Base-by-base conservation (phyloP, 2,329 filamentous ascomycete species). In the Fusarium aywerte region DNA sequence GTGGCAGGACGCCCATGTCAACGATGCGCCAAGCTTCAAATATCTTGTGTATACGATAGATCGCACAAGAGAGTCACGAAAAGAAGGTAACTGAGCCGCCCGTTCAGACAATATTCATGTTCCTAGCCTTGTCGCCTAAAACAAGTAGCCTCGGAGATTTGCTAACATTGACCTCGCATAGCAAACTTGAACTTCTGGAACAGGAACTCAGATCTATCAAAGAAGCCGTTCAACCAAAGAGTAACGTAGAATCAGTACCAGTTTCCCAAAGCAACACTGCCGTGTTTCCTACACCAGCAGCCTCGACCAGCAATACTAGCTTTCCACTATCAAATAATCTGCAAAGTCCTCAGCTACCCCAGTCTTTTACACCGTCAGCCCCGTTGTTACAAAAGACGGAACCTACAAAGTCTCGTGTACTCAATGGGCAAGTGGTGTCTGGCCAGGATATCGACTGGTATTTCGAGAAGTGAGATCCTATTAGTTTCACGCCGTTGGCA, bases 361-460 rank as follows among this genome's bases (percentile, higher is more conserved):
- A 52, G 11, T 44, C 55, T 7, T 67, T 58, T 31, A 16, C 43
- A 20, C 51, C 53, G 13, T 33, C 58, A 38, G 35, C 39, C 2
- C 51, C 54, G 8, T 27, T 58, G 12, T 59, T 65, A 21, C 51
- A 68, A 32, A 75, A 75, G 50, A 56, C 67, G 16, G 74, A 74
- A 5, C 72, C 76, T 35, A 74, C 75, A 11, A 71, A 81, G 49
- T 75, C 84, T 2, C 78, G 84, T 45, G 78, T 82, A 6, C 70
- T 87, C 12, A 81, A 80, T 4, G 82, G 80, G 5, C 79, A 80
- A 10, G 78, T 83, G 2, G 81, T 87, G 45, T 79, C 84, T 0
- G 82, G 83, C 1, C 81, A 84, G 39, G 84, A 87, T 40, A 82
- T 87, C 52, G 82, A 85, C 54, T 84, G 81, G 70, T 87, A 87